Base-by-base conservation (phyloP, 140 eudicot genomes). In the Bidens hawaiensis region DNA sequence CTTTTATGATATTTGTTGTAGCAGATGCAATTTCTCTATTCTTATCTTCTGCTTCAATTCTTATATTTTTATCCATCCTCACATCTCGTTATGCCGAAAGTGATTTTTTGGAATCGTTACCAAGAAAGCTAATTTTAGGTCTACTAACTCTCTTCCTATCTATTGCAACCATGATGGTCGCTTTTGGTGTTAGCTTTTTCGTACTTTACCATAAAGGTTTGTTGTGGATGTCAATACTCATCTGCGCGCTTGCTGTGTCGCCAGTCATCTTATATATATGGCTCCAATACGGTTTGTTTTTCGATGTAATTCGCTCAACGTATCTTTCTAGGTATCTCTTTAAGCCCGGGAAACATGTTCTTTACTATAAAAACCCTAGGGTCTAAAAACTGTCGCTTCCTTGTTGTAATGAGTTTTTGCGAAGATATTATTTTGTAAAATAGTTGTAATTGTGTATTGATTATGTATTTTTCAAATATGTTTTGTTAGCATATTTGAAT, bases 61-160 rank as follows among this genome's bases (percentile, higher is more conserved):
- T 80, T 16, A 71, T 70, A 70, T 71, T 80, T 62, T 55, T 80
- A 27, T 80, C 84, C 7, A 74, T 79, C 9, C 75, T 74, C 50
- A 79, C 77, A 26, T 56, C 26, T 56, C 62, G 62, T 30, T 56
- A 30, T 16, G 43, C 62, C 6, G 62, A 56, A 56, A 4, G 21
- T 2, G 81, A 80, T 60, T 80, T 80, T 64, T 59, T 75, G 13
- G 30, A 41, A 19, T 33, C 78, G 0, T 46, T 79, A 31, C 85
- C 85, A 4, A 57, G 51, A 26, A 73, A 62, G 64, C 18, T 78
- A 3, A 15, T 30, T 40, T 28, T 28, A 5, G 62, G 62, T 30
- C n/a, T 56, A 16, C 1, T 9, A 56, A 55, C 74, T 1, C 80
- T 79, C 24, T 74, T 74, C 43, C 15, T 74, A 17, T 74, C 84